Base-by-base conservation (phyloP, 2,329 filamentous ascomycete genomes). In the Alternaria conjuncta region DNA sequence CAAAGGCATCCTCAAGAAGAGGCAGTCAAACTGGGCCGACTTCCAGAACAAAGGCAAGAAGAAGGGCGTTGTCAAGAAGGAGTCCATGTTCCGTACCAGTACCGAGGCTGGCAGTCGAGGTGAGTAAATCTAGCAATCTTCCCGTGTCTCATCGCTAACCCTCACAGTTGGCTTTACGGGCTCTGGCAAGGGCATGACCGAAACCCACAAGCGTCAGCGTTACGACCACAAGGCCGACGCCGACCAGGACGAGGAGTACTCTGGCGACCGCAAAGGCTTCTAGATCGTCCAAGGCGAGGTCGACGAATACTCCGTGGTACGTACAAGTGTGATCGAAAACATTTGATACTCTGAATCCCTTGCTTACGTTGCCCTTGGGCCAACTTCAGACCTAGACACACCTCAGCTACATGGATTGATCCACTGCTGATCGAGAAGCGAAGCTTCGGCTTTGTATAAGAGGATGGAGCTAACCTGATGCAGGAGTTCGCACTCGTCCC, bases 31-130 rank as follows among this genome's bases (percentile, higher is more conserved):
- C 78, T 99, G 96, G 96, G 92, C 97, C 78, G 92, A 96, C 68
- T 99, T 97, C 80, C 92, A 89, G 69, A 85, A 86, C 75, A 97
- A 96, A 79, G 84, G 72, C n/a, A 71, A 73, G 63, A 89, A 88
- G 76, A 79, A 84, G 63, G 63, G 63, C 12, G 82, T 84, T n/a
- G 94, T 93, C 77, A 95, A 95, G 83, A 97, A 97, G 82, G 93
- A 97, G 53, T 97, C 93, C 85, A 97, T 97, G 94, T 97, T 97
- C 79, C 90, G 94, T 50, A 97, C 94, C 3, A 93, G 94, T 0
- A 94, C 97, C 30, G 90, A 93, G 65, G 87, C 96, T 23, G 88
- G 93, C 74, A 94, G 92, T 61, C 88, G 94, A 91, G 94, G 94
- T 97, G 83, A 71, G 86, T 12, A 36, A 61, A 2, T 15, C 7